phyloP scores from a whole-genome alignment of 306 rosid genomes.

The Pyrus pyrifolia region DNA sequence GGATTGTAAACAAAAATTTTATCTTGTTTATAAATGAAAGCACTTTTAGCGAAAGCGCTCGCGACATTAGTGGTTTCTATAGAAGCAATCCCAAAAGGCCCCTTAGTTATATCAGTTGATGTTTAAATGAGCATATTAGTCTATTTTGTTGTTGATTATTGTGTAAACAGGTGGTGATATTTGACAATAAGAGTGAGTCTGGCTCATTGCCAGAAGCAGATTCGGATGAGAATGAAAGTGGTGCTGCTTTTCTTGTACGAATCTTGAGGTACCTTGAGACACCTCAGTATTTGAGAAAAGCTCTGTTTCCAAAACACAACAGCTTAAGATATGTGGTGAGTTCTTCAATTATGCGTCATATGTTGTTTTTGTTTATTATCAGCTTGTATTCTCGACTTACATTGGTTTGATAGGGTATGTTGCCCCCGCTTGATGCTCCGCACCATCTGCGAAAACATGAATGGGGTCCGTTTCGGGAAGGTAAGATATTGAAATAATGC shows the following conservation, averaged over 20 bases:
- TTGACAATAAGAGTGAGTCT: slow-evolving; percentile 51
- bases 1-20: background rate
- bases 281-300: slow-evolving; percentile 87
- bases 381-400: slow-evolving; percentile 5
- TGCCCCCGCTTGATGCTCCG: slow-evolving; percentile 98
- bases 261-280: slow-evolving; percentile 86
- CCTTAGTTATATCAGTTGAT: background rate
- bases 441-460: slow-evolving; percentile 96
- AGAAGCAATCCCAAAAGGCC: background rate
- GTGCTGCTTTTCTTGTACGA: slow-evolving; percentile 72
- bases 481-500: slow-evolving; percentile 22
- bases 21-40: background rate
- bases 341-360: slow-evolving; percentile 6
- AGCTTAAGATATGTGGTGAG: slow-evolving; percentile 82
- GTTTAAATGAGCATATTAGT: background rate
- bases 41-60: background rate
- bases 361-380: slow-evolving; percentile 13
- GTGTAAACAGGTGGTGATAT: slow-evolving; percentile 61
- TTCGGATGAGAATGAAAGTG: slow-evolving; percentile 62
- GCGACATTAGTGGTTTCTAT: background rate
- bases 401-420: slow-evolving; percentile 52
- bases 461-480: slow-evolving; percentile 87
- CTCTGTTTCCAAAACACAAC: slow-evolving; percentile 82
- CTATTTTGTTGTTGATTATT: background rate
- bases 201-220: slow-evolving; percentile 18